Conservation (phyloP, 2,329 filamentous ascomycete species). For the Diaporthe capsici region DNA sequence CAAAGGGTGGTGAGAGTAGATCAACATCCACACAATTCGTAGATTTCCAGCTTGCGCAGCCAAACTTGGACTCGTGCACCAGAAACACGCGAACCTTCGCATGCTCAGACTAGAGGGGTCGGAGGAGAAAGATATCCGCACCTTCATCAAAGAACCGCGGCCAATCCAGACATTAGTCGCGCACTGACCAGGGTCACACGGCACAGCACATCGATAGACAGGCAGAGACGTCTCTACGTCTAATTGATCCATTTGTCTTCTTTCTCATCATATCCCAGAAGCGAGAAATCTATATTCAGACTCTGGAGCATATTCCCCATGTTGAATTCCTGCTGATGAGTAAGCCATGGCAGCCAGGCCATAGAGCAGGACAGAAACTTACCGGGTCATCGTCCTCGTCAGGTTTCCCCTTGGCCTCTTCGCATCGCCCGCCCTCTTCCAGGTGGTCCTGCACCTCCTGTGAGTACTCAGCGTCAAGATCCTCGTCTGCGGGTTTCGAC, state of each 20-base stretch:
- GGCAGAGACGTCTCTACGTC: neutral
- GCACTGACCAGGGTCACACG: too few species aligned
- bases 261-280: constrained; percentile 38
- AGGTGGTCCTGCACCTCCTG: neutral
- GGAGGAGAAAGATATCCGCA: too few species aligned
- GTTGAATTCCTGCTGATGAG: constrained; percentile 33
- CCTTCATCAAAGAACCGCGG: too few species aligned
- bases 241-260: constrained; percentile 39
- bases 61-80: too few species aligned
- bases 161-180: too few species aligned
- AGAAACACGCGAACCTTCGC: too few species aligned
- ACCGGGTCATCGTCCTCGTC: constrained; percentile 27
- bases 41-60: too few species aligned
- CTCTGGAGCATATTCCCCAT: constrained; percentile 40
- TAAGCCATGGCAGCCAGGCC: neutral
- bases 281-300: constrained; percentile 37
- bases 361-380: neutral
- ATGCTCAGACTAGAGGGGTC: too few species aligned
- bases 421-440: neutral
- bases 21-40: too few species aligned
- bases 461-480: neutral
- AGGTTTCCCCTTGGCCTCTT: neutral
- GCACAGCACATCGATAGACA: neutral
- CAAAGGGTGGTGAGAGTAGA: too few species aligned
- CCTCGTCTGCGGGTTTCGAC: neutral